Evolutionary conservation across 2,329 filamentous ascomycete species (phyloP), one percentile per base, ranked within the genome.

Genomic region (Nannizziopsis arthrosporioides): DNA sequence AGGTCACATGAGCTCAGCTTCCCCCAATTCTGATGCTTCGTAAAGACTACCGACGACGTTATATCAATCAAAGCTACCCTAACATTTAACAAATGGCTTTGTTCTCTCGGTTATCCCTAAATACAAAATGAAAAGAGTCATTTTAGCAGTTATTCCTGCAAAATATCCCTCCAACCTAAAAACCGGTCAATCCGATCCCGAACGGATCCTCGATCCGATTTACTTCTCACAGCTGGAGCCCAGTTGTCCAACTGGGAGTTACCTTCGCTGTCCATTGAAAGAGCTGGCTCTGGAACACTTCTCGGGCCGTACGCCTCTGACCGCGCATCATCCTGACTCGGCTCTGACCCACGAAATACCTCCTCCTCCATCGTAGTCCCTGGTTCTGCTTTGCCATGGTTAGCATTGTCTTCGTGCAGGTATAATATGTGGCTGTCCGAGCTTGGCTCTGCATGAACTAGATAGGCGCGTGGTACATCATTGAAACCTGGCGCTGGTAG

Each of bases 111-210:
- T 42, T n/a, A 14, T 27, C 17, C 19, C 11, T 30, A 14, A 30
- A 11, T 30, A n/a, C 36, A 38, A 9, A 38, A 38, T n/a, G 8
- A 38, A 42, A 30, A 2, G 3, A 30, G n/a, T 2, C 27, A 30
- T 6, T 18, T 42, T 14, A n/a, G n/a, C 18, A 30, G 4, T 47
- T 10, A 40, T 1, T 31, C 10, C 19, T 12, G 15, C 30, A 43
- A 9, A 32, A 36, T 35, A 2, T 36, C 47, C 40, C 37, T 46
- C 51, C 51, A 52, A 34, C 51, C 51, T 34, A 52, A 48, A 30
- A 43, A 32, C 41, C 40, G 19, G 41, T 52, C 51, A 14, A 52
- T 44, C 15, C 51, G 43, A 39, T 52, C 47, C 40, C 51, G 35
- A 31, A 50, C 6, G 12, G 37, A 35, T 19, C 11, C 14, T 2